phyloP scores from a whole-genome alignment of 306 rosid genomes.

The Cucurbita moschata region DNA sequence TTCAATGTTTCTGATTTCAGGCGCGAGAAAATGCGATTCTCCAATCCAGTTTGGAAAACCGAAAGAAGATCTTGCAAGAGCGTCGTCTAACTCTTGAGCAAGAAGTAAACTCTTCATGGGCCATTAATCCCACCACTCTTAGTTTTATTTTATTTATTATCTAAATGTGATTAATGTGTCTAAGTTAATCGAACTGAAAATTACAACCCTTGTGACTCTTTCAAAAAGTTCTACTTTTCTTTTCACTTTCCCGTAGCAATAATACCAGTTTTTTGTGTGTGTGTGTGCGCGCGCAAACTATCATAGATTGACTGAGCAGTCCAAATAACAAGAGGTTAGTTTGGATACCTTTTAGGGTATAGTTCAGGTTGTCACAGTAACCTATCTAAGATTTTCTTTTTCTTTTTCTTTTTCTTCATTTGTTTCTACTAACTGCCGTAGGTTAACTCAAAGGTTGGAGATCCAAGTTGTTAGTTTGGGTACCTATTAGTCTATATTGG shows the following conservation, averaged over 20 bases:
- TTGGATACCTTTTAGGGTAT: neutral
- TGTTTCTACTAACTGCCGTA: neutral
- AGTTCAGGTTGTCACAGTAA: neutral
- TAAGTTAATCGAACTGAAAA: neutral
- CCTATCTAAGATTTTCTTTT: neutral
- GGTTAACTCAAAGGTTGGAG: neutral
- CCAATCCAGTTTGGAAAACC: slow-evolving; percentile 31
- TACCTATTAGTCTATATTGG: neutral
- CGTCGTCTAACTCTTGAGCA: slow-evolving; percentile 70
- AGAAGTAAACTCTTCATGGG: slow-evolving; percentile 40
- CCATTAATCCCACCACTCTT: neutral
- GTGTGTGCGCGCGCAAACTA: neutral
- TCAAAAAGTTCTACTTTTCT: neutral
- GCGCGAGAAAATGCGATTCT: slow-evolving; percentile 42
- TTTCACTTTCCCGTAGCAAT: neutral
- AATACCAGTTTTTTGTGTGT: neutral
- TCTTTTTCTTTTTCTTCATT: neutral
- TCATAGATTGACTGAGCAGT: neutral
- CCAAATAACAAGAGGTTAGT: neutral
- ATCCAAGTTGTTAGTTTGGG: neutral
- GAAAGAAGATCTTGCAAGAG: slow-evolving; percentile 44
- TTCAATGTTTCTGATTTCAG: slow-evolving; percentile 22
- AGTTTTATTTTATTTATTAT: slow-evolving; percentile 1
- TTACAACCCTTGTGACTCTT: neutral
- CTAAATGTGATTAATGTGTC: slow-evolving; percentile 2